Base-by-base conservation (phyloP, 2,329 filamentous ascomycete species). In the Arthroderma uncinatum region DNA sequence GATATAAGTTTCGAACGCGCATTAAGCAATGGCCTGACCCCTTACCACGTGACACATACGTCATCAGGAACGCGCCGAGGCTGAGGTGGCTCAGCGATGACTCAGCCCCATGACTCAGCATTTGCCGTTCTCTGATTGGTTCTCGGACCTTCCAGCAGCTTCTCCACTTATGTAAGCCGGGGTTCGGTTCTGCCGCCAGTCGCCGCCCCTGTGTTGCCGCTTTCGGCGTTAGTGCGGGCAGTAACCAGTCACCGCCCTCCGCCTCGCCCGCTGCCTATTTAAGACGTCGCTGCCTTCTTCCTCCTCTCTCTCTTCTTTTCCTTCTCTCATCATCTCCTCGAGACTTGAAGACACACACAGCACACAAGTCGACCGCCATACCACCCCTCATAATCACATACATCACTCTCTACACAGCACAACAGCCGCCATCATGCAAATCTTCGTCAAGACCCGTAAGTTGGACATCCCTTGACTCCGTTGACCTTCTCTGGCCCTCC, bases 371-470 rank as follows among this genome's bases (percentile, higher is more conserved):
- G 42, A 55, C 55, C 56, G 58, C 55, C 52, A 6, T 58, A 55
- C 62, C 62, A 63, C 16, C 25, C 54, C 39, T 34, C 50, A 25
- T 39, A 52, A 42, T 54, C 40, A 30, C 50, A 42, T 8, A 36
- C 55, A 19, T 54, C n/a, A 39, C 37, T n/a, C 50, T 14, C 8
- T 14, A 25, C 28, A 9, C 10, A 2, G 23, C 56, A 44, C 19
- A 56, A 16, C 55, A 64, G 62, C 66, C 59, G 37, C 70, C 75
- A 84, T 65, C 74, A 94, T 95, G 91, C 91, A 95, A 82, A 95
- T 96, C 81, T 96, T 95, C 76, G 91, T 95, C 69, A 95, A 95
- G 85, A 95, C 90, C 67, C 82, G 86, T 89, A 79, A 82, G 86
- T 85, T 67, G 36, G n/a, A 61, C 58, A 58, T 58, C 57, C 59